Evolutionary conservation across 768 basidiomycete species (phyloP).

Genomic region (Melanogaster broomeanus): DNA sequence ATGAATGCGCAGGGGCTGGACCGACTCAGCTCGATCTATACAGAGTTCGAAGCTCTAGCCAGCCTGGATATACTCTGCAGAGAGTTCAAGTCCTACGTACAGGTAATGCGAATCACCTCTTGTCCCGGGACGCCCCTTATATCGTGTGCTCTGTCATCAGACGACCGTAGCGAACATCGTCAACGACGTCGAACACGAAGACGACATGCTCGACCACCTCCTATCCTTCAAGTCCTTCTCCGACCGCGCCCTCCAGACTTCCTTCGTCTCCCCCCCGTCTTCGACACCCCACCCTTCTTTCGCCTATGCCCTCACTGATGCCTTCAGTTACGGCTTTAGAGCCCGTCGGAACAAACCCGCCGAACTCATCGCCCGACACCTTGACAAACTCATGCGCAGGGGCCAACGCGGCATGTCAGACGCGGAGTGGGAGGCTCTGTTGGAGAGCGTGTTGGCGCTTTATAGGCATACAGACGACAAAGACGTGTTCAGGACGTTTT

Average conservation of each 20-base stretch:
- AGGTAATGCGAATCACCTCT: constrained; percentile 37
- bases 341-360: constrained; percentile 80
- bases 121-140: neutral
- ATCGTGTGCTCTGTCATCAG: constrained; percentile 35
- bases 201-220: constrained; percentile 75
- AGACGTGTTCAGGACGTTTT: constrained; percentile 93
- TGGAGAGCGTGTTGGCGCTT: constrained; percentile 69
- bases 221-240: constrained; percentile 65
- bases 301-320: constrained; percentile 66
- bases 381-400: constrained; percentile 84
- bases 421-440: constrained; percentile 55
- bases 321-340: constrained; percentile 75
- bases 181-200: constrained; percentile 60
- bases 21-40: constrained; percentile 55
- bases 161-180: constrained; percentile 63
- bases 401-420: constrained; percentile 77
- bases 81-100: constrained; percentile 63
- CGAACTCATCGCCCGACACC: constrained; percentile 89
- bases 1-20: constrained; percentile 48
- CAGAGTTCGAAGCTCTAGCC: constrained; percentile 58
- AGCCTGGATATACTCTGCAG: constrained; percentile 53
- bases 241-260: constrained; percentile 47
- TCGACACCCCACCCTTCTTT: constrained; percentile 55
- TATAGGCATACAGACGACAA: constrained; percentile 91
- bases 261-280: constrained; percentile 49